Evolutionary conservation across 345 rosid species (phyloP), one percentile per base, ranked within the genome.

Genomic region (Hirschfeldia incana): DNA sequence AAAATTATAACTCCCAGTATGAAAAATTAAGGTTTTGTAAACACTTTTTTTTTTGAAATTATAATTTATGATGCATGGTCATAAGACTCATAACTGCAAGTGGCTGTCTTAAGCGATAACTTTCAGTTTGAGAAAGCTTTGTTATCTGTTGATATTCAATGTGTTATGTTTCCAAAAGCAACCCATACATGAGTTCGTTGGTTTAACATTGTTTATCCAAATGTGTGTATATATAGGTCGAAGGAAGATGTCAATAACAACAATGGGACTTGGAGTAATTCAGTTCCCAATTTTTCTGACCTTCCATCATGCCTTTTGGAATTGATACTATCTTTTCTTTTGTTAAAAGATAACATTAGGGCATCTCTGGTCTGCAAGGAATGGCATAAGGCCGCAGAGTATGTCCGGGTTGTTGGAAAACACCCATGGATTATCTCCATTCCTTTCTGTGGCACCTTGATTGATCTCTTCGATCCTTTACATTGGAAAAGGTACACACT

Each of bases 341-440:
- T 37, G 44, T 37, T 37, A 37, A 37, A 37, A 37, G 44, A 37
- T 37, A 37, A 37, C 44, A 37, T 37, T 8, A 8, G 10, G 8
- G 44, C 44, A 37, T 37, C 44, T 37, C 11, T 11, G 8, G 11
- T 37, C 44, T 37, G 44, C 44, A 37, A 37, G 44, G 44, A 11
- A 37, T 37, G 44, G 44, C 44, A 3, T 1, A 8, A 8, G 11
- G 44, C 44, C 44, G 44, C 44, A 8, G 44, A 8, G 44, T 37
- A 86, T 37, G 82, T 87, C 15, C 85, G 88, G 64, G 86, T 87
- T 70, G 80, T 78, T 65, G 83, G 84, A 65, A 87, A 86, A 69
- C 76, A 89, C 4, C 90, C 90, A 1, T 88, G 89, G 92, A 84
- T 90, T 42, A 85, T 90, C 92, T 87, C 87, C 76, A 87, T 90